These are phyloP conservation scores for Torrubiella hemipterigena DNA, from an alignment of 2,329 filamentous ascomycete species.

Conservation along the genomic window DNA sequence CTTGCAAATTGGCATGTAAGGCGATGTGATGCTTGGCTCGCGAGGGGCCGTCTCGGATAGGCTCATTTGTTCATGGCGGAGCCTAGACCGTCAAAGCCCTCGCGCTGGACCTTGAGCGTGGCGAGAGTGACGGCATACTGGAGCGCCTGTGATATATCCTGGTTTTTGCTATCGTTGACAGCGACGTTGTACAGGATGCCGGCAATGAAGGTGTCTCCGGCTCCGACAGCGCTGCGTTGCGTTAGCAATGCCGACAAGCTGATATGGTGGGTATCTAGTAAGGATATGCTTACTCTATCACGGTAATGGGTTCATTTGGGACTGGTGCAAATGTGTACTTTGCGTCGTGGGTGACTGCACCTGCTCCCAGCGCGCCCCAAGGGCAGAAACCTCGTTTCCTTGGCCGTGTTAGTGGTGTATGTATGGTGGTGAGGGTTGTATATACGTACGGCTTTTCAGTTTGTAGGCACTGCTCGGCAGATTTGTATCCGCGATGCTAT, in stretches of 20 bases:
- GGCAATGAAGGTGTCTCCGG: constrained; percentile 66
- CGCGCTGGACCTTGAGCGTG: constrained; percentile 53
- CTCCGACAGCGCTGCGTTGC: constrained; percentile 50
- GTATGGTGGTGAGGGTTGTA: too few species aligned
- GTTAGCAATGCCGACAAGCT: constrained; percentile 6
- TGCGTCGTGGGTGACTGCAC: constrained; percentile 16
- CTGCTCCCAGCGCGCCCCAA: constrained; percentile 42
- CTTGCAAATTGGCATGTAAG: too few species aligned
- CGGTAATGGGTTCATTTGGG: constrained; percentile 25
- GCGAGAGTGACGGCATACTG: constrained; percentile 54
- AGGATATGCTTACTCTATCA: constrained; percentile 45
- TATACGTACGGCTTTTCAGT: constrained; percentile 14
- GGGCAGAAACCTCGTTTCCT: constrained; percentile 42
- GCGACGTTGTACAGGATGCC: constrained; percentile 54
- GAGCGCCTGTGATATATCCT: constrained; percentile 36
- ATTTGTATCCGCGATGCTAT: constrained; percentile 17
- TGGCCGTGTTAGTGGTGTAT: constrained; percentile 4
- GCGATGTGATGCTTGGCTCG: too few species aligned
- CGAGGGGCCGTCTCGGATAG: too few species aligned
- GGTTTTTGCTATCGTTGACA: constrained; percentile 30
- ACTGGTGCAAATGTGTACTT: constrained; percentile 26
- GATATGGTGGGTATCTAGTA: constrained; percentile 1
- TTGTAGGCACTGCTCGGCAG: constrained; percentile 31
- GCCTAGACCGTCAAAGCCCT: constrained; percentile 49
- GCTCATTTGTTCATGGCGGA: too few species aligned